phyloP scores from a whole-genome alignment of 2,329 filamentous ascomycete species.

The Monosporascus sp. region DNA sequence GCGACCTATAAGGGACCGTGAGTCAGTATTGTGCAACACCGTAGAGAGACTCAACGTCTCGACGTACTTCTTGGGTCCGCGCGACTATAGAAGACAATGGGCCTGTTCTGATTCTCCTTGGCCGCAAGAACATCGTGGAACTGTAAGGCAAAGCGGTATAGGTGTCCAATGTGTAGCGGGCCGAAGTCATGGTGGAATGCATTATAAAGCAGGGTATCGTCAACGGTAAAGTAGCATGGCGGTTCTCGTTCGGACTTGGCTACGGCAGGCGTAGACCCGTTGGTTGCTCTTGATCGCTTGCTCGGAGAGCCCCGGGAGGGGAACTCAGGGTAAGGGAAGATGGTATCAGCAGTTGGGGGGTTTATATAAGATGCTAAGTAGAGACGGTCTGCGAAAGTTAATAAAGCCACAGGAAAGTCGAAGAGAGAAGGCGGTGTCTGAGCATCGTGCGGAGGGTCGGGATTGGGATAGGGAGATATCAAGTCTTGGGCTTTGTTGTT shows the following conservation, averaged over 20 bases:
- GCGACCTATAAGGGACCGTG: constrained; percentile 51
- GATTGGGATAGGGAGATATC: background rate
- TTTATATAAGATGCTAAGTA: constrained; percentile 91
- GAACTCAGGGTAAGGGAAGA: constrained; percentile 72
- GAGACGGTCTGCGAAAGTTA: constrained; percentile 68
- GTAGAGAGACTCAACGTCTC: background rate
- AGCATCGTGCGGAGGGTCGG: constrained; percentile 6
- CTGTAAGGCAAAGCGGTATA: constrained; percentile 93
- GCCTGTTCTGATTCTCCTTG: constrained; percentile 80
- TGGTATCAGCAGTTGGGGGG: constrained; percentile 72
- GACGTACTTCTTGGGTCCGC: constrained; percentile 82
- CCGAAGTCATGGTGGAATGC: constrained; percentile 98
- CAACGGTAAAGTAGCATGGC: constrained; percentile 93
- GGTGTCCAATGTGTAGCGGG: constrained; percentile 91
- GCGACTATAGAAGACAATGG: constrained; percentile 94
- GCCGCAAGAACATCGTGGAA: constrained; percentile 93
- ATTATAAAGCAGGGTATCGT: constrained; percentile 91
- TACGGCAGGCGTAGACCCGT: constrained; percentile 44
- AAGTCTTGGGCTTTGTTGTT: background rate
- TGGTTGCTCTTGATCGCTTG: constrained; percentile 65
- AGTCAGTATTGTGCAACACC: constrained; percentile 12
- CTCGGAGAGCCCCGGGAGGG: constrained; percentile 59
- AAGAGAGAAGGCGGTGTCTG: constrained; percentile 13
- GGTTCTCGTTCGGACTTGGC: constrained; percentile 46
- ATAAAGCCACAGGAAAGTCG: constrained; percentile 24